Base-by-base conservation (phyloP, 257 asterid genomes). In the Penstemon barbatus region DNA sequence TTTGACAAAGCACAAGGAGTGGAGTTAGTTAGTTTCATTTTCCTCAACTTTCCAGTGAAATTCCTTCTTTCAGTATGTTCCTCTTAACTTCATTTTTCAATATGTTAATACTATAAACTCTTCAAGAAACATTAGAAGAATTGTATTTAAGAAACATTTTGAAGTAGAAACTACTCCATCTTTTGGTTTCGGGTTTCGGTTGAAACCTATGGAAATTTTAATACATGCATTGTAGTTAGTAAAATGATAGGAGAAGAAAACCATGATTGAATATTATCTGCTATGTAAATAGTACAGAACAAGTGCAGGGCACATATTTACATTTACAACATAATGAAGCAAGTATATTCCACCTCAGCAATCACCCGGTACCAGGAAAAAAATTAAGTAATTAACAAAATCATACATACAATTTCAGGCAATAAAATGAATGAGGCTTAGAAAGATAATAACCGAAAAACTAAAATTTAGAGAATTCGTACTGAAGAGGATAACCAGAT, bases 401-500 rank as follows among this genome's bases (percentile, higher is more conserved):
- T 8, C 63, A 66, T 39, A n/a, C 57, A 45, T 46, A 57, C 7
- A 56, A 45, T 57, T 10, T 60, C 6, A 5, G 7, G 36, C 3
- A 37, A 59, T 10, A n/a, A 5, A 49, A 68, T 25, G 33, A 25
- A 25, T 25, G 33, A 25, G 33, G 33, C 33, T 25, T 11, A 45
- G 18, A 15, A 15, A 15, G 18, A 15, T 15, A 15, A 0, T 15
- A 15, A 15, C 18, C 18, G 18, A 15, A 15, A 15, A 15, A 15
- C 18, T 4, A 61, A 3, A 7, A 8, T 33, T 39, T 37, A 57
- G 9, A 61, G 41, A 5, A 38, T 50, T 25, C 89, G 50, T 90
- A 90, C 99, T 74, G 81, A 72, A 93, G 88, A 57, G 99, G 91
- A 78, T 71, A 80, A 44, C 99, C 95, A 61, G 79, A 82, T 66